These are phyloP conservation scores for Phyllosticta ampelicida DNA, from an alignment of 2,329 filamentous ascomycete species.

Conservation along the genomic window DNA sequence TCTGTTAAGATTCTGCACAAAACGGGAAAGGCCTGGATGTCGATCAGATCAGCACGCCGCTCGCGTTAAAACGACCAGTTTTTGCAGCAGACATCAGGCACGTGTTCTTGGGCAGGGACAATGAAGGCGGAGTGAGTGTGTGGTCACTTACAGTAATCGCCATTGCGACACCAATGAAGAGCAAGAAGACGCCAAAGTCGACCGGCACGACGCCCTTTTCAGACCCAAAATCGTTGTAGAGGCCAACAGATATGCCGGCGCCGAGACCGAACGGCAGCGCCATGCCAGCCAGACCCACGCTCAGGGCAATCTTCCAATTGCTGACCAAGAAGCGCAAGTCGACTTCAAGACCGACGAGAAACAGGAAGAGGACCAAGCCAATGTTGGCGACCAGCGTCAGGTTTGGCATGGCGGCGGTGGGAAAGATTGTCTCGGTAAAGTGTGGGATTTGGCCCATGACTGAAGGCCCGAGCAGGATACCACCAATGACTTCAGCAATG, in stretches of 20 bases:
- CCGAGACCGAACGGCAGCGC: conserved; percentile 72
- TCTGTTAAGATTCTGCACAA: conserved; percentile 89
- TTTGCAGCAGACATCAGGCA: too few species aligned
- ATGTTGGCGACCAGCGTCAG: conserved; percentile 71
- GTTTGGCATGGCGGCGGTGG: conserved; percentile 59
- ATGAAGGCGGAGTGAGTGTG: too few species aligned
- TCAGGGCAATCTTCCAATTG: conserved; percentile 71
- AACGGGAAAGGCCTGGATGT: conserved; percentile 60
- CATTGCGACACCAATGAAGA: conserved; percentile 88
- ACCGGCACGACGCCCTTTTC: conserved; percentile 48
- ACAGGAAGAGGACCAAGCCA: conserved; percentile 74
- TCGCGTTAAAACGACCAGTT: background rate
- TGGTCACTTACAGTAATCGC: conserved; percentile 74
- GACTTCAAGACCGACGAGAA: conserved; percentile 79
- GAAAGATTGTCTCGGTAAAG: conserved; percentile 69
- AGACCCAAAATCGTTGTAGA: conserved; percentile 62
- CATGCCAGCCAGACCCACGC: conserved; percentile 72
- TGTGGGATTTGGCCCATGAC: conserved; percentile 78
- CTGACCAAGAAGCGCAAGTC: conserved; percentile 65
- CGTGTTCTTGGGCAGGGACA: too few species aligned
- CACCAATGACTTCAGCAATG: conserved; percentile 77
- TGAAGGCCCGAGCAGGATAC: conserved; percentile 74
- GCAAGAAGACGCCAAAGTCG: conserved; percentile 50
- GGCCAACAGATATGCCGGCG: conserved; percentile 66
- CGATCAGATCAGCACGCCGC: background rate